Evolutionary conservation across 805 yeast genomes (phyloP).

Genomic region (Kockiozyma suomiensis): DNA sequence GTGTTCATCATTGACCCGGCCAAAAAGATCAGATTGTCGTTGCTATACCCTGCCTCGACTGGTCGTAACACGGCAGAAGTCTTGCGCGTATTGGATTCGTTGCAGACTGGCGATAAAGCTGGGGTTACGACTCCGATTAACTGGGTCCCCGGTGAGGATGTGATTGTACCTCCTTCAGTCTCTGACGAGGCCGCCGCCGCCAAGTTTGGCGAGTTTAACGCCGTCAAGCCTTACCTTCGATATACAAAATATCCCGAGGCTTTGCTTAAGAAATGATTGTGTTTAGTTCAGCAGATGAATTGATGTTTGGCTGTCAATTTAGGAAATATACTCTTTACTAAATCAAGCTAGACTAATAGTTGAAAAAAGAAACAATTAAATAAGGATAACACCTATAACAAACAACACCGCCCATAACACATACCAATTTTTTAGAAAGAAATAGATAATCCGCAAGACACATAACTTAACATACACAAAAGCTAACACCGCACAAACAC

Average conservation of each 20-base stretch:
- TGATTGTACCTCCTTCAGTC: conserved; percentile 86
- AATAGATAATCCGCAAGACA: too few species aligned
- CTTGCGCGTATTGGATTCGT: conserved; percentile 85
- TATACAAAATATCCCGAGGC: conserved; percentile 38
- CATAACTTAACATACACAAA: neutral
- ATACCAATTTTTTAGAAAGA: too few species aligned
- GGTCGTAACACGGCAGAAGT: conserved; percentile 97
- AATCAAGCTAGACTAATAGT: too few species aligned
- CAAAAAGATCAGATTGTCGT: conserved; percentile 83
- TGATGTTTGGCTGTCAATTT: too few species aligned
- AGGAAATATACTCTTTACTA: too few species aligned
- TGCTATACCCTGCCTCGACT: conserved; percentile 90
- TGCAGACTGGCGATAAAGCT: conserved; percentile 83
- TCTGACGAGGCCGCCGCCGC: conserved; percentile 75
- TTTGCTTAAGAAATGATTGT: conserved; percentile 22
- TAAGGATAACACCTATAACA: neutral
- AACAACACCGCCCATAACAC: too few species aligned
- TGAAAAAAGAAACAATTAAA: neutral
- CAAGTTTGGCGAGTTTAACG: conserved; percentile 83
- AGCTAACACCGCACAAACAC: neutral
- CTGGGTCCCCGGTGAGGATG: conserved; percentile 90
- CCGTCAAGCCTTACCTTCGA: conserved; percentile 69
- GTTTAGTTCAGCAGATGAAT: too few species aligned
- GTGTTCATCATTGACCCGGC: conserved; percentile 90
- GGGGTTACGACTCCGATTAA: conserved; percentile 92